Base-by-base conservation (phyloP, 306 rosid species). In the Canavalia gladiata region DNA sequence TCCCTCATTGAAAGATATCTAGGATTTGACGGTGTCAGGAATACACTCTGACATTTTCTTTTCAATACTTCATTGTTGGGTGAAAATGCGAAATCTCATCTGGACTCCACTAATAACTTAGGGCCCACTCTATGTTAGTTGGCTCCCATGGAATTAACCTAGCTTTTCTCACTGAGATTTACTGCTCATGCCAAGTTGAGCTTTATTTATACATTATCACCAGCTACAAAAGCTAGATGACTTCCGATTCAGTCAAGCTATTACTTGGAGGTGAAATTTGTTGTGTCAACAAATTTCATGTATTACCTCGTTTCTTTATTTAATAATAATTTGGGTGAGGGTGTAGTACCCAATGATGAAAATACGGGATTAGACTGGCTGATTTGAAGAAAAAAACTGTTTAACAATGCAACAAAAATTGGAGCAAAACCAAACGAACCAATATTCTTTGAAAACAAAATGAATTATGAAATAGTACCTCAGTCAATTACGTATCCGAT, bases 281-380 rank as follows among this genome's bases (percentile, higher is more conserved):
- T 46, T 45, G 68, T 74, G 43, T 60, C 65, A 34, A 13, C 45
- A 37, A 52, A 68, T 75, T 75, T 67, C 35, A 28, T 54, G 65
- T 35, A 9, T 54, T 55, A 39, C 18, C 12, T 49, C 42, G 56
- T 55, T 69, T 13, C 62, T 60, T 46, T 74, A 50, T 30, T 9
- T 28, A 57, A 13, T 46, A 57, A n/a, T 46, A 45, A 33, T 31
- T 73, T n/a, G 74, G 81, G 76, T 33, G 76, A n/a, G 39, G 59
- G 5, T 33, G 75, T 12, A 4, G 47, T 43, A 43, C 47, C 47
- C 6, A 43, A 43, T 43, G 47, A 43, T 43, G 6, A 4, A 39
- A 39, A 39, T 18, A 43, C 8, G 1, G 8, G 47, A 43, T 6
- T 6, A 43, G 8, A 43, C 47, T 43, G 8, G 47, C 47, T 43